phyloP scores from a whole-genome alignment of 2,329 filamentous ascomycete genomes.

The Diplocarpon rosae region DNA sequence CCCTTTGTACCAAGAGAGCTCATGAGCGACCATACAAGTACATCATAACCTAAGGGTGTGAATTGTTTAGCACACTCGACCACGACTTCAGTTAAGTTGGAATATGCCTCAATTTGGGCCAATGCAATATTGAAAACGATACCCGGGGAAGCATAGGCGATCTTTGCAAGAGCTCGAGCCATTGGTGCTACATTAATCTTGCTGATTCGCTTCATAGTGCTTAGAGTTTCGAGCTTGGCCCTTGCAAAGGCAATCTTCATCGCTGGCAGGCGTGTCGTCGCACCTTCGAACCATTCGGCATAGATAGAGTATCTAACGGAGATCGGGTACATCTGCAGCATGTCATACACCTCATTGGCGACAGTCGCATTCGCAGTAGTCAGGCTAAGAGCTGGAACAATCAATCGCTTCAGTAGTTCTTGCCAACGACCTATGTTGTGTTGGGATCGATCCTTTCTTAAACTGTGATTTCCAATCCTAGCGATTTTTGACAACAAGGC shows the following conservation, averaged over 20 bases:
- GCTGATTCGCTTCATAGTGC: slow-evolving; percentile 80
- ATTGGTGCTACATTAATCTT: slow-evolving; percentile 78
- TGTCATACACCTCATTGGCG: slow-evolving; percentile 76
- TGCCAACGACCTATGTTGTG: slow-evolving; percentile 71
- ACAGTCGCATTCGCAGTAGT: slow-evolving; percentile 74
- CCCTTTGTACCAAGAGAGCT: slow-evolving; percentile 56
- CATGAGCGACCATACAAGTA: slow-evolving; percentile 84
- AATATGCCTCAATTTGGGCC: slow-evolving; percentile 84
- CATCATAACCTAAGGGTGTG: slow-evolving; percentile 83
- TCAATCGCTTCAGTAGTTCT: slow-evolving; percentile 67
- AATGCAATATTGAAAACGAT: slow-evolving; percentile 85
- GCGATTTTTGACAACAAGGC: slow-evolving; percentile 69
- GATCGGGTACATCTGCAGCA: slow-evolving; percentile 69
- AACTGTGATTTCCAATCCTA: slow-evolving; percentile 70
- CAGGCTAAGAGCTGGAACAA: slow-evolving; percentile 83
- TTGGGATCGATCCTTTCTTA: slow-evolving; percentile 58
- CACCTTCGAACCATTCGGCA: slow-evolving; percentile 80
- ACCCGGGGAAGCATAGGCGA: slow-evolving; percentile 82
- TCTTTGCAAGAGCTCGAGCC: slow-evolving; percentile 80
- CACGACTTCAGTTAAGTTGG: slow-evolving; percentile 87
- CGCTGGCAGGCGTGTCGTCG: slow-evolving; percentile 63
- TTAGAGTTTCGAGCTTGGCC: slow-evolving; percentile 67
- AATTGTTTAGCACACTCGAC: slow-evolving; percentile 94
- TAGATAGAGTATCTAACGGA: slow-evolving; percentile 78
- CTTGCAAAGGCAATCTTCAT: slow-evolving; percentile 70